A percentile compares a stretch with the other conserved stretches of the same genome.
Conservation (phyloP, 129 eudicot species). For the Ambrosia trifida region DNA sequence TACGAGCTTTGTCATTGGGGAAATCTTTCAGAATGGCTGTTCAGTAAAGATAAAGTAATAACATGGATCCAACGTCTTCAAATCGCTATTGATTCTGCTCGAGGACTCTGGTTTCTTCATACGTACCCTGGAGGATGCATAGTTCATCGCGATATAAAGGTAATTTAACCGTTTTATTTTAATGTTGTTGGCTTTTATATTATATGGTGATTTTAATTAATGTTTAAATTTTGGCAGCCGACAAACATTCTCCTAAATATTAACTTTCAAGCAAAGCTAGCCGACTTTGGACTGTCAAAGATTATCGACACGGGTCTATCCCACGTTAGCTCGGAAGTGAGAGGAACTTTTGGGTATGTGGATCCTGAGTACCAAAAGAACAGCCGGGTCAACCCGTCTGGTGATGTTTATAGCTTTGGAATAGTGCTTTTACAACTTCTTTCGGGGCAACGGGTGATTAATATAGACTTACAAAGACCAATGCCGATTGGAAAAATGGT, state of each 20-base stretch:
- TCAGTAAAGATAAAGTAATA: constrained; percentile 58
- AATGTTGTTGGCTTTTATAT: background rate
- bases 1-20: constrained; percentile 83
- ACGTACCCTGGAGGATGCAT: constrained; percentile 75
- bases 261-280: constrained; percentile 72
- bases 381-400: constrained; percentile 63
- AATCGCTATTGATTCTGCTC: constrained; percentile 80
- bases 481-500: constrained; percentile 73
- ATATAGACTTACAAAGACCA: constrained; percentile 58
- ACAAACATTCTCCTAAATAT: constrained; percentile 66
- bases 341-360: constrained; percentile 87
- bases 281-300: constrained; percentile 81
- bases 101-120: constrained; percentile 81
- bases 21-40: constrained; percentile 80
- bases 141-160: constrained; percentile 86
- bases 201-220: background rate
- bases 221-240: constrained; percentile 46
- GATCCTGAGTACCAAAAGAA: constrained; percentile 85
- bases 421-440: constrained; percentile 74
- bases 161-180: constrained; percentile 12
- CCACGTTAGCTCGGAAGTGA: constrained; percentile 79
- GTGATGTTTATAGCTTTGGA: constrained; percentile 82
- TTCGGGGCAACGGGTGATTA: constrained; percentile 75
- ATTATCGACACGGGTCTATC: constrained; percentile 63
- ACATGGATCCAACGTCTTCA: constrained; percentile 74